Base-by-base conservation (phyloP, 2,329 filamentous ascomycete genomes). In the Calonectria pseudoturangicola region DNA sequence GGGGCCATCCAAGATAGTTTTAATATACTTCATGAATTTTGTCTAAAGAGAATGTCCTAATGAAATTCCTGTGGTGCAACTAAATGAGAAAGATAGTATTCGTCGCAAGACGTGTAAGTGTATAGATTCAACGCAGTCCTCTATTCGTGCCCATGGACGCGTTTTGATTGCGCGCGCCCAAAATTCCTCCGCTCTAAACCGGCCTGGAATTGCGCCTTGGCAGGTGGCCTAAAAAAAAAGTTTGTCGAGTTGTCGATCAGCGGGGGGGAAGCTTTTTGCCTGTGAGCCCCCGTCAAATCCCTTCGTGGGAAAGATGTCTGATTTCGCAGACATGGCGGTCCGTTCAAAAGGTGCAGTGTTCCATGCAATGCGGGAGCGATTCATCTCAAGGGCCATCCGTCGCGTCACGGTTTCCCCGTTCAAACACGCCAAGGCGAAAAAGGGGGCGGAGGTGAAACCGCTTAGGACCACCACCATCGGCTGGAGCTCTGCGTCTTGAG, bases 391-490 rank as follows among this genome's bases (percentile, higher is more conserved):
- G 54, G 33, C 33, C 54, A 39, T 60, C 33, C 54, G 54, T 25
- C 33, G 54, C 54, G 54, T 60, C 54, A 60, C 36, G 36, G n/a
- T 25, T 25, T 7, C 30, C 13, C 16, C 48, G 48, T 36, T 16
- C 33, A 45, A 56, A 36, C 54, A 39, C 54, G 18, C n/a, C 28
- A 39, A 58, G n/a, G 45, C 9, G 43, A 21, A 13, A 25, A 25
- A 48, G n/a, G 27, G 15, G 27, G 9, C 16, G 13, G 15, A 3
- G 6, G 48, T 5, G 48, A 18, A 30, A 12, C 47, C 21, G 12
- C 48, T 36, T 72, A 74, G 66, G 68, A 58, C 72, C 69, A 75
- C 74, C 74, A 75, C 74, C 72, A 75, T n/a, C 70, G 51, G 60
- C 69, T 70, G 21, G 50, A 47, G 70, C 66, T 75, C 48, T 71